A percentile compares a stretch with the other conserved stretches of the same genome.
Evolutionary conservation across 1,284 basidiomycete genomes (phyloP).

Genomic region (Singerocomus rubriflavus): DNA sequence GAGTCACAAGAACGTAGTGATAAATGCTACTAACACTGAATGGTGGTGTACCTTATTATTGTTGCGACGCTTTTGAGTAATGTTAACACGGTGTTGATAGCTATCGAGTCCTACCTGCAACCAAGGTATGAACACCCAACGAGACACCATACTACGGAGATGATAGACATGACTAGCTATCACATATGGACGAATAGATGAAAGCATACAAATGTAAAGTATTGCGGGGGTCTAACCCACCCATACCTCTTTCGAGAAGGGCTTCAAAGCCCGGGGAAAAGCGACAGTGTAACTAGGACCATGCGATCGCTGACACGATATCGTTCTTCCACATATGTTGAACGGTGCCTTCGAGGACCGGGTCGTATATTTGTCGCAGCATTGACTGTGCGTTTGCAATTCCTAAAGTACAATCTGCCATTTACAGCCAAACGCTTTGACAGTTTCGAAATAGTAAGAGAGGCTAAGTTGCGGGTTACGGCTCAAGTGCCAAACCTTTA

Average conservation of each 20-base stretch:
- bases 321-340: not conserved
- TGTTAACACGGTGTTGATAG: not conserved
- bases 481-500: not conserved
- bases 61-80: not conserved
- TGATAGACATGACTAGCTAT: no score
- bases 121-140: not conserved
- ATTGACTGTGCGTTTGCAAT: slow-evolving; percentile 20
- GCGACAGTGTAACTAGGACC: not conserved
- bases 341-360: not conserved
- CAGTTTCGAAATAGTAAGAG: not conserved
- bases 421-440: not conserved
- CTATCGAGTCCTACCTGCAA: not conserved
- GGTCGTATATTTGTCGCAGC: not conserved
- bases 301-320: not conserved
- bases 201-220: not conserved
- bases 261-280: not conserved
- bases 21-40: no score
- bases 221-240: not conserved
- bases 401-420: slow-evolving; percentile 21
- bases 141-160: not conserved
- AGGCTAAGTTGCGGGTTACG: not conserved
- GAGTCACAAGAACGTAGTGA: no score
- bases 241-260: not conserved
- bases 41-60: not conserved
- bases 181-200: no score